These are phyloP conservation scores for Candida ulmi DNA, from an alignment of 805 yeast genomes.

Conservation along the genomic window DNA sequence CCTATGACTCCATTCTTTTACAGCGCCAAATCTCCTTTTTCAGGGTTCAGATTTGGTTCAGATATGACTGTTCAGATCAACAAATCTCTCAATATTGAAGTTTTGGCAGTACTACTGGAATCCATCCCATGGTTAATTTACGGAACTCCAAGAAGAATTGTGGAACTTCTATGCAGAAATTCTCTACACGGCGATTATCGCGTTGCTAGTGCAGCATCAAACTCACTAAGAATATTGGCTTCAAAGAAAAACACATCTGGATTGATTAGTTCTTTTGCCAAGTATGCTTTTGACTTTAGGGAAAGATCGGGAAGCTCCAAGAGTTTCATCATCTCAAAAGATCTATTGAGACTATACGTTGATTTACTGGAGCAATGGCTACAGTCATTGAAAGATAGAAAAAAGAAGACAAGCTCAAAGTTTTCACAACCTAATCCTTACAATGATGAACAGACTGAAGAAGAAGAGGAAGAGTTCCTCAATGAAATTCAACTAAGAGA, in stretches of 20 bases:
- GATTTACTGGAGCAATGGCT: constrained; percentile 83
- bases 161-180: constrained; percentile 75
- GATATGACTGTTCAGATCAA: constrained; percentile 31
- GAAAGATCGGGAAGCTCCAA: constrained; percentile 61
- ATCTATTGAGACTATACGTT: constrained; percentile 64
- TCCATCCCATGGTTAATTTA: constrained; percentile 67
- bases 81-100: constrained; percentile 41
- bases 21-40: constrained; percentile 28
- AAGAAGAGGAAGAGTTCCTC: constrained; percentile 25
- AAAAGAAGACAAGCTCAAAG: constrained; percentile 9
- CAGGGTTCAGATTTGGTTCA: constrained; percentile 36
- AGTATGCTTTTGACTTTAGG: constrained; percentile 72
- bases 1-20: constrained; percentile 30
- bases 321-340: constrained; percentile 54
- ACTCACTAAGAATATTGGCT: constrained; percentile 61
- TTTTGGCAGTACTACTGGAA: constrained; percentile 66
- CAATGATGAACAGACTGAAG: too few relatives aligned
- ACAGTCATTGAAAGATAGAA: constrained; percentile 45
- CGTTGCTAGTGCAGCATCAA: constrained; percentile 60
- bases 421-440: constrained; percentile 8
- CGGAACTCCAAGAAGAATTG: constrained; percentile 53
- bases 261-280: constrained; percentile 69
- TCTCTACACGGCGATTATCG: constrained; percentile 59
- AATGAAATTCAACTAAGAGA: constrained; percentile 74
- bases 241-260: constrained; percentile 63